Evolutionary conservation across 139 green algal species (phyloP).

Genomic region (Chlorella sorokiniana): DNA sequence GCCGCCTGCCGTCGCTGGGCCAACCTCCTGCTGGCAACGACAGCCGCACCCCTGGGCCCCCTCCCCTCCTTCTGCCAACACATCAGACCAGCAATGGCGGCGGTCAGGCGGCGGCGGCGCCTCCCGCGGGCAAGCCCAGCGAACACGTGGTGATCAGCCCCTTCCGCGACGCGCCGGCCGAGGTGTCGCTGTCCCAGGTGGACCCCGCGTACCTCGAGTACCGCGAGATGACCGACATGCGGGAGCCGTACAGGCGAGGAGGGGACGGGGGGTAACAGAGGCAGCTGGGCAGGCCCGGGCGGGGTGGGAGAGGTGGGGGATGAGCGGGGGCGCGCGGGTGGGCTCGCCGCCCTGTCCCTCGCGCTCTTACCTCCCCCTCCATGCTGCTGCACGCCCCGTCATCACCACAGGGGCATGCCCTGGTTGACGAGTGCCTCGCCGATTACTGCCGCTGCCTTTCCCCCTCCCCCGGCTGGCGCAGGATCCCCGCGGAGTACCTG

Average conservation of each 20-base stretch:
- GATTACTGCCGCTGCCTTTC: background rate
- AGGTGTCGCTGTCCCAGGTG: conserved; percentile 2
- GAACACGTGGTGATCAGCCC: too few relatives aligned
- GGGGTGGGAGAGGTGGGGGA: background rate
- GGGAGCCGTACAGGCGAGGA: conserved; percentile 67
- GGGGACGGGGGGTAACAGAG: background rate
- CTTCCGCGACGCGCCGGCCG: conserved; percentile 10
- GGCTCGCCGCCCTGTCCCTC: too few relatives aligned
- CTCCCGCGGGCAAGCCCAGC: too few relatives aligned
- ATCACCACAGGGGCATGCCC: background rate
- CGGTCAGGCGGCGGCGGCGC: too few relatives aligned
- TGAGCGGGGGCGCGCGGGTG: too few relatives aligned
- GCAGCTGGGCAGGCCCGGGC: background rate
- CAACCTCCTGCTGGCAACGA: too few relatives aligned
- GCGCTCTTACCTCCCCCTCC: too few relatives aligned
- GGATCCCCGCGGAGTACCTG: conserved; percentile 55
- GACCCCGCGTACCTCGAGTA: conserved; percentile 57
- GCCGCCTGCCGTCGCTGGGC: too few relatives aligned
- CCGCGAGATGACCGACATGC: conserved; percentile 58
- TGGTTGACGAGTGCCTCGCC: background rate
- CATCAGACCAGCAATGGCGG: too few relatives aligned
- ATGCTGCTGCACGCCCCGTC: background rate
- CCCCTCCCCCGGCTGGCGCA: conserved; percentile 17
- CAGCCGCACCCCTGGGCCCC: too few relatives aligned
- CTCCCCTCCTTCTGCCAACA: too few relatives aligned